These are phyloP conservation scores for Claviceps africana DNA, from an alignment of 2,329 filamentous ascomycete species.

Conservation along the genomic window DNA sequence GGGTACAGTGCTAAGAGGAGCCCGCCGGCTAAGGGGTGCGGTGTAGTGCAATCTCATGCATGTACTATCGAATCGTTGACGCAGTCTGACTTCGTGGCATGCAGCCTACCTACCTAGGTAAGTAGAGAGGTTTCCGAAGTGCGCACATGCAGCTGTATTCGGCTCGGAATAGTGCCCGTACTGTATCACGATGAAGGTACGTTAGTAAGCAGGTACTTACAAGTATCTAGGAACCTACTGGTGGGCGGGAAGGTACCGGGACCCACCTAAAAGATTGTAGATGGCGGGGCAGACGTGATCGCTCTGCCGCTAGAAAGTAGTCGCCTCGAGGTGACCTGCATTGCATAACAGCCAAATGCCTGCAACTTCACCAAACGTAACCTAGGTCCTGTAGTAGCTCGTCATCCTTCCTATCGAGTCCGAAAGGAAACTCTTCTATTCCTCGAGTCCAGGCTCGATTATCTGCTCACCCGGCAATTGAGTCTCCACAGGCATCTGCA, in stretches of 20 bases:
- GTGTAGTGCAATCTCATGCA: neutral
- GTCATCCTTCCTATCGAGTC: neutral
- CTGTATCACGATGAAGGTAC: too few relatives aligned
- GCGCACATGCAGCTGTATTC: neutral
- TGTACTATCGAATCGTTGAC: neutral
- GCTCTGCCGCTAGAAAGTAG: neutral
- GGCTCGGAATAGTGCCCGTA: neutral
- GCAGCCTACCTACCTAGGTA: too few relatives aligned
- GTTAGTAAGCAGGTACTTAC: too few relatives aligned
- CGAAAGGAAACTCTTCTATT: neutral
- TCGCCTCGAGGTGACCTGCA: neutral
- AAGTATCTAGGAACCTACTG: neutral
- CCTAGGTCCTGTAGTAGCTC: neutral
- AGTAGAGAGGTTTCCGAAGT: neutral
- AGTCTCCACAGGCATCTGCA: neutral
- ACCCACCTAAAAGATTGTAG: neutral
- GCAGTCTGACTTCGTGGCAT: neutral
- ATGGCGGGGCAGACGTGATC: neutral
- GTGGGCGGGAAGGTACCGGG: too few relatives aligned
- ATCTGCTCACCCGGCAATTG: neutral
- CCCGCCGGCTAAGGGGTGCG: too few relatives aligned
- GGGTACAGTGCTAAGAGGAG: too few relatives aligned
- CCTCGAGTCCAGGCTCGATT: neutral
- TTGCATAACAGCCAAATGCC: neutral
- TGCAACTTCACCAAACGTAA: neutral